Base-by-base conservation (phyloP, 2,329 filamentous ascomycete genomes). In the Microdochium paspali region DNA sequence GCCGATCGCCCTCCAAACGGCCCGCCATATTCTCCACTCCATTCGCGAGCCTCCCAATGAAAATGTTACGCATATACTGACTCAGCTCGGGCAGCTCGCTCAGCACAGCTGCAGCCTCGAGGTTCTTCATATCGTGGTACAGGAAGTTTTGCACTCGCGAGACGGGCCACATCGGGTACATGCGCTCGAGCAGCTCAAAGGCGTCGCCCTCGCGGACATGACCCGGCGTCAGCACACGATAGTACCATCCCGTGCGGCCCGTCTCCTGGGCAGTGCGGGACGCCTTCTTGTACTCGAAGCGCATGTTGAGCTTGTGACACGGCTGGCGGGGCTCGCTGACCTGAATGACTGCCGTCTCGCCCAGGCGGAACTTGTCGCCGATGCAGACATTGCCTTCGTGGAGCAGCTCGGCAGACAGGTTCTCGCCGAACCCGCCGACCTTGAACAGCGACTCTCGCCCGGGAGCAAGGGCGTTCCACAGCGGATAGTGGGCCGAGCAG, bases 221-320 rank as follows among this genome's bases (percentile, higher is more conserved):
- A 0, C 82, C 82, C 26, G 74, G 69, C 2, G 67, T 61, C 6
- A 84, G 55, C 1, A 85, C 74, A 6, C 80, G 73, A 52, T 82
- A 83, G 53, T 82, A 74, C 80, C 80, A 85, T 0, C 82, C 82
- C 0, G 79, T 83, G 1, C 78, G 71, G 46, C 76, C 74, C 1
- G 68, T 69, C 47, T 70, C 68, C 64, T 79, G 80, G 1, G 76
- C 74, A 21, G 70, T 60, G 2, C 71, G 72, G 1, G 80, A 76
- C 64, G 84, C 81, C 47, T 79, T 74, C 55, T 76, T 77, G 21
- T 82, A 63, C 28, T 75, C 70, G 57, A 85, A 85, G 2, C 81
- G 77, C 51, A 84, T 80, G 54, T 85, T 85, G 4, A 85, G 70
- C 58, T 84, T 85, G 62, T 74, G 84, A 64, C 82, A 85, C 2